Percentiles rank a stretch among this genome's conserved stretches.
These are phyloP conservation scores for Hygrophorus russula DNA, from an alignment of 768 basidiomycete genomes.

Conservation along the genomic window DNA sequence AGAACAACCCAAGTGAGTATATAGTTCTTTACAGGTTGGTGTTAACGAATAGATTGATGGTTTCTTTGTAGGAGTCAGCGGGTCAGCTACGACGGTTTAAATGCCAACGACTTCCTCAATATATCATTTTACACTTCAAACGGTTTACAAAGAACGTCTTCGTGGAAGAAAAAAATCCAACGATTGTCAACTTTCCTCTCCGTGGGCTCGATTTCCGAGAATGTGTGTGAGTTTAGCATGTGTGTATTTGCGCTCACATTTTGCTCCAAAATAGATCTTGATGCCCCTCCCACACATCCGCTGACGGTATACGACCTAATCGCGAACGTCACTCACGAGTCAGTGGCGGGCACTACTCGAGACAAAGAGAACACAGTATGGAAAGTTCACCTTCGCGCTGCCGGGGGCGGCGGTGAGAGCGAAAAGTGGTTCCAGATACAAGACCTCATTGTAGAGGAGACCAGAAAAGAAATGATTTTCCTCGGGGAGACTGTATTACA, in stretches of 20 bases:
- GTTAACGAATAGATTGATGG: background rate
- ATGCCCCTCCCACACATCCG: constrained; percentile 46
- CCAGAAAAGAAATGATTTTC: constrained; percentile 96
- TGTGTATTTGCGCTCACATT: constrained; percentile 14
- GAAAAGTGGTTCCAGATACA: constrained; percentile 97
- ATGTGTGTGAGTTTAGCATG: constrained; percentile 46
- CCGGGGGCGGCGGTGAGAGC: constrained; percentile 63
- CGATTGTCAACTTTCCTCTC: constrained; percentile 94
- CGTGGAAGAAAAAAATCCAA: constrained; percentile 98
- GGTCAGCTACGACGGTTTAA: constrained; percentile 85
- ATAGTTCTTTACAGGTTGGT: constrained; percentile 10
- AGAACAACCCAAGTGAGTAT: constrained; percentile 66
- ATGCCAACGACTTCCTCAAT: constrained; percentile 79
- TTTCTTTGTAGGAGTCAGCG: constrained; percentile 53
- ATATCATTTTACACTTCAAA: constrained; percentile 91
- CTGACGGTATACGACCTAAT: constrained; percentile 85
- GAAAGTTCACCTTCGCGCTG: constrained; percentile 81
- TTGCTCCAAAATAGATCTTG: constrained; percentile 54
- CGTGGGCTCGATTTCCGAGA: constrained; percentile 87
- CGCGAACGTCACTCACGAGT: constrained; percentile 92
- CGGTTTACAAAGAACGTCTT: constrained; percentile 94
- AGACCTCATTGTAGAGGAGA: constrained; percentile 92
- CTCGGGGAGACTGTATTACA: constrained; percentile 95
- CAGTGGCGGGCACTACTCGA: constrained; percentile 89
- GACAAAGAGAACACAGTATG: constrained; percentile 87